These are phyloP conservation scores for Priceomyces fermenticarens DNA, from an alignment of 805 yeast genomes.

Conservation along the genomic window DNA sequence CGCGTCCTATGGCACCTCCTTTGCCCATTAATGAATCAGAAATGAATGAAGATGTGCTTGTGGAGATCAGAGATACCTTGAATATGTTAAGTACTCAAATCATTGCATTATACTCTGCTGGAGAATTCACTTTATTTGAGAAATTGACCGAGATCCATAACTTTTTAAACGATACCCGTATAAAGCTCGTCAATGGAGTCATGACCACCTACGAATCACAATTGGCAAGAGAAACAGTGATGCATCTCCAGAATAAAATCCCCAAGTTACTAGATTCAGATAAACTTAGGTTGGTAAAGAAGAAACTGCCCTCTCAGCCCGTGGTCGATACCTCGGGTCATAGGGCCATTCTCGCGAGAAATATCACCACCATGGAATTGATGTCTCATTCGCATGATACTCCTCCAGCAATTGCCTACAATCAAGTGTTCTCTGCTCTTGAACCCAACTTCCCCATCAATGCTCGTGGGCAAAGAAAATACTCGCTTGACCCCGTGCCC, in stretches of 20 bases:
- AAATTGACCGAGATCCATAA: slow-evolving; percentile 53
- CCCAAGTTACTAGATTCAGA: slow-evolving; percentile 55
- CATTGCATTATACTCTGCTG: slow-evolving; percentile 66
- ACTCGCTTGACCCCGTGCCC: slow-evolving; percentile 42
- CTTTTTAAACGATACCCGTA: slow-evolving; percentile 56
- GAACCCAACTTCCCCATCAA: slow-evolving; percentile 67
- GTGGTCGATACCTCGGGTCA: slow-evolving; percentile 57
- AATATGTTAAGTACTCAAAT: slow-evolving; percentile 60
- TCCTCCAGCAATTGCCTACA: slow-evolving; percentile 61
- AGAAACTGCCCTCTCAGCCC: slow-evolving; percentile 10
- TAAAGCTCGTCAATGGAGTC: slow-evolving; percentile 48
- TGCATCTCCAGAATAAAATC: slow-evolving; percentile 52
- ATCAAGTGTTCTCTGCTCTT: slow-evolving; percentile 68
- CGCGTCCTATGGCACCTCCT: slow-evolving; percentile 35
- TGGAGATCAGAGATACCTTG: slow-evolving; percentile 58
- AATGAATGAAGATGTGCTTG: slow-evolving; percentile 29
- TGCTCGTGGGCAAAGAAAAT: slow-evolving; percentile 28
- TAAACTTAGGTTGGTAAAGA: slow-evolving; percentile 39
- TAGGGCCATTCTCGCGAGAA: slow-evolving; percentile 66
- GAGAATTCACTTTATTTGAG: slow-evolving; percentile 62
- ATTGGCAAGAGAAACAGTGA: slow-evolving; percentile 48
- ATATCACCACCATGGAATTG: slow-evolving; percentile 55
- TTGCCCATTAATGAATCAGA: slow-evolving; percentile 52
- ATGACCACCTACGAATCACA: slow-evolving; percentile 53
- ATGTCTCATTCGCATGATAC: slow-evolving; percentile 38